Conservation (phyloP, 768 basidiomycete species). For the Russula abietina region DNA sequence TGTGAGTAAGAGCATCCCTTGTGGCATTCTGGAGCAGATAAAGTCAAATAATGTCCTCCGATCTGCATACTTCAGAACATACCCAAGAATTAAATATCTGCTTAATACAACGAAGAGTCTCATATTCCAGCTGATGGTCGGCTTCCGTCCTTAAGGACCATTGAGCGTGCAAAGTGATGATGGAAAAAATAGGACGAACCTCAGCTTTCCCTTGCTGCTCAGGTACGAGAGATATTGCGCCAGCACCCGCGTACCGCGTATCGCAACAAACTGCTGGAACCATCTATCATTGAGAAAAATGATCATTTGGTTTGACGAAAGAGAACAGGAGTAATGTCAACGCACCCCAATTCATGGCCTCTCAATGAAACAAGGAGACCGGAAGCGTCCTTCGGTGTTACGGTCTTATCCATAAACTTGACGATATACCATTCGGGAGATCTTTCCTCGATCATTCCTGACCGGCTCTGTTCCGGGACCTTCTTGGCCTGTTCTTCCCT, state of each 20-base stretch:
- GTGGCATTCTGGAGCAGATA: conserved; percentile 40
- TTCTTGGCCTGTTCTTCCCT: conserved; percentile 56
- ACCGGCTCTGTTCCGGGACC: conserved; percentile 53
- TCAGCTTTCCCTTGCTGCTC: conserved; percentile 58
- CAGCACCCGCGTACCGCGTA: conserved; percentile 81
- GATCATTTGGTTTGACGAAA: conserved; percentile 1
- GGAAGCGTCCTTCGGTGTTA: conserved; percentile 73
- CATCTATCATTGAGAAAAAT: conserved; percentile 45
- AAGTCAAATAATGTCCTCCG: conserved; percentile 11
- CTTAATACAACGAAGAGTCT: conserved; percentile 82
- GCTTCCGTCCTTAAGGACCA: conserved; percentile 43
- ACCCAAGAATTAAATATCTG: conserved; percentile 69
- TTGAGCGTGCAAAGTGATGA: neutral
- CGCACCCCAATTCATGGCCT: conserved; percentile 74
- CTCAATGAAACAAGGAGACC: conserved; percentile 72
- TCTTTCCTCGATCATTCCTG: conserved; percentile 50
- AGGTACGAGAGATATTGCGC: conserved; percentile 72
- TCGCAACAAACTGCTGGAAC: conserved; percentile 67
- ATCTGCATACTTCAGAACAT: conserved; percentile 27
- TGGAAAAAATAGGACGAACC: conserved; percentile 38
- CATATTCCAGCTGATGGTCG: conserved; percentile 75
- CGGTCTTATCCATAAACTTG: conserved; percentile 81
- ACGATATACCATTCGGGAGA: conserved; percentile 92
- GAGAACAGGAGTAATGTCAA: conserved; percentile 12
- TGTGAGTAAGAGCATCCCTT: conserved; percentile 66